Base-by-base conservation (phyloP, 2,329 filamentous ascomycete species). In the Fusarium sp. region DNA sequence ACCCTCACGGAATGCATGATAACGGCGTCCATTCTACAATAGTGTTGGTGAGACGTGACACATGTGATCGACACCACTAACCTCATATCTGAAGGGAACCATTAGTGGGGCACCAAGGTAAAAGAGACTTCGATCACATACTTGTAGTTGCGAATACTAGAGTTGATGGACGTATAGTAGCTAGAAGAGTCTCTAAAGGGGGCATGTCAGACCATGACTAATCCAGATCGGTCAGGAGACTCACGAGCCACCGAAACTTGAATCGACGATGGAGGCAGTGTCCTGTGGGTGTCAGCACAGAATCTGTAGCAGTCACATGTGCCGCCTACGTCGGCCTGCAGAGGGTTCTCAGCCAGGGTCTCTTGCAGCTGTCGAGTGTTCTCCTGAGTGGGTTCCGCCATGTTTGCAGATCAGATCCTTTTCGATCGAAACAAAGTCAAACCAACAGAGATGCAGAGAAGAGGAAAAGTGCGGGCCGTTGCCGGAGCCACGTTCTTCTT, bases 1-100 rank as follows among this genome's bases (percentile, higher is more conserved):
- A 11, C 71, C 71, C 20, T 74, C 71, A 2, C 74, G 71, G 29
- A 74, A 74, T 18, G 71, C 71, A 52, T 74, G 71, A 7, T 74
- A 74, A 6, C 71, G 71, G n/a, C 71, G 71, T 2, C 71, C 71
- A 20, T 74, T 67, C 71, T 74, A 40, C 2, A n/a, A 11, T 9
- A 5, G 0, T 22, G 31, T 4, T 52, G 20, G 71, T 14, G 71
- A 27, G 0, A 4, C 6, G 6, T 5, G 0, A 4, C 5, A 25
- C n/a, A 0, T 11, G n/a, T 1, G 2, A 27, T 13, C 16, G 4
- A 2, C 6, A 1, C 8, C 0, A 4, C 7, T 3, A 35, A 74
- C 71, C 45, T 74, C 68, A 33, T 71, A 74, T 74, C 71, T 74
- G 3, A 16, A 6, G 1, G 0, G 11, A 14, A 27, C 6, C 6